phyloP scores from a whole-genome alignment of 495 filamentous ascomycete species.

The Podospora didyma region DNA sequence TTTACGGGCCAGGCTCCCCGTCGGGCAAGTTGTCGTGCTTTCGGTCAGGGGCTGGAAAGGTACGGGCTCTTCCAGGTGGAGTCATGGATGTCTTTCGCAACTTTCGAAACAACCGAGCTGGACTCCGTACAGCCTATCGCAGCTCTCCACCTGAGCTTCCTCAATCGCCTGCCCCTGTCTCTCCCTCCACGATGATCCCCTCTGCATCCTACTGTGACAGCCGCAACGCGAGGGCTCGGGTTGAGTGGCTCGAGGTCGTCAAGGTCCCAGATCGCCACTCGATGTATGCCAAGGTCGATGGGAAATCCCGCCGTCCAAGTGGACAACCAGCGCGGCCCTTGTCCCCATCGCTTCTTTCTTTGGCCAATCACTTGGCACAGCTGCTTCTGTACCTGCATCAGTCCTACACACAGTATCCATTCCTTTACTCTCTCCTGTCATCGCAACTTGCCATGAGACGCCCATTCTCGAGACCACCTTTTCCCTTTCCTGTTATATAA shows the following conservation, averaged over 20 bases:
- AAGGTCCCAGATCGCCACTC: slow-evolving; percentile 20
- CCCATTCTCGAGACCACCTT: slow-evolving; percentile 10
- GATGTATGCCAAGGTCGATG: slow-evolving; percentile 7
- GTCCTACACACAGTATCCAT: slow-evolving; percentile 5
- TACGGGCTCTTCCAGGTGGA: not conserved
- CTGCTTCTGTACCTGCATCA: slow-evolving; percentile 18
- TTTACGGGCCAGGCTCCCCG: too few species aligned
- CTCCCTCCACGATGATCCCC: slow-evolving; percentile 12
- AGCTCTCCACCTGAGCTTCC: slow-evolving; percentile 3
- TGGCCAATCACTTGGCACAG: slow-evolving; percentile 14
- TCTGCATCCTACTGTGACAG: slow-evolving; percentile 27
- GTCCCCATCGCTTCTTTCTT: slow-evolving; percentile 3
- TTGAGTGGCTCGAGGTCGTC: slow-evolving; percentile 21
- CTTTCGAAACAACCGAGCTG: slow-evolving; percentile 30
- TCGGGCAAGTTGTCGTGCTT: not conserved
- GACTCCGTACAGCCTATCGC: slow-evolving; percentile 19
- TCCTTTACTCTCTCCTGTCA: slow-evolving; percentile 6
- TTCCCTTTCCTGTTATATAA: slow-evolving; percentile 23
- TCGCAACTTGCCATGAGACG: not conserved
- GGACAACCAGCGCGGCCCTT: slow-evolving; percentile 11
- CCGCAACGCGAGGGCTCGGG: slow-evolving; percentile 21
- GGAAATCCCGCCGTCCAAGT: slow-evolving; percentile 10
- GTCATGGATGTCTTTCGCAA: not conserved
- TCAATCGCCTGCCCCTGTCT: slow-evolving; percentile 1
- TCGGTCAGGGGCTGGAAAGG: not conserved